Evolutionary conservation across 768 basidiomycete species (phyloP).

Genomic region (Hypholoma fasciculare): DNA sequence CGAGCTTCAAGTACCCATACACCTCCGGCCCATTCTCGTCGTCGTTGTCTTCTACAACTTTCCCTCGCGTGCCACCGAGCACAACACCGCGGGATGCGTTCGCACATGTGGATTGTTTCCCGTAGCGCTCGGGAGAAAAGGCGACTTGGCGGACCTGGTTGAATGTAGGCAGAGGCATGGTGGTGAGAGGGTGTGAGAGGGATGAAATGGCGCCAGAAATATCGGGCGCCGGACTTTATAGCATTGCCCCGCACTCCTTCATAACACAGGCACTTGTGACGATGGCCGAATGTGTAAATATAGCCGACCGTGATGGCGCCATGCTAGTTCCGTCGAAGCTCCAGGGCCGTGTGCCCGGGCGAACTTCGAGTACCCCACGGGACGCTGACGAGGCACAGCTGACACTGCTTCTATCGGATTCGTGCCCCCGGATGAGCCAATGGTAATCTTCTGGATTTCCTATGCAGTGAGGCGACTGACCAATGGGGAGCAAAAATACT

Average conservation of each 20-base stretch:
- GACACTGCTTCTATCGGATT: background rate
- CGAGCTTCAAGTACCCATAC: background rate
- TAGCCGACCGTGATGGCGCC: background rate
- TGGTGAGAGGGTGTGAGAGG: background rate
- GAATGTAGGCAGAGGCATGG: conserved; percentile 1
- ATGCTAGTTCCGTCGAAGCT: background rate
- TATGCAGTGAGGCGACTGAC: no score
- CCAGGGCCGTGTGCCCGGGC: background rate
- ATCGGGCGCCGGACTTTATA: background rate
- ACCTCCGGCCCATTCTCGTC: background rate
- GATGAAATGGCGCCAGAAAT: background rate
- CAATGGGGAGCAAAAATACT: no score
- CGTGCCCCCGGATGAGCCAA: background rate
- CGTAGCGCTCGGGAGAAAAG: conserved; percentile 1
- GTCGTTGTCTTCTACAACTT: background rate
- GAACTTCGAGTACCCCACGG: background rate
- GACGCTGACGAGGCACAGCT: background rate
- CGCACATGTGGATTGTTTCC: background rate
- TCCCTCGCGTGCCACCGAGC: no score
- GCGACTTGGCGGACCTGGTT: background rate
- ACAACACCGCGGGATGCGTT: no score
- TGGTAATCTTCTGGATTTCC: no score
- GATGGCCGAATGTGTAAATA: background rate
- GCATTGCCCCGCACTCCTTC: background rate
- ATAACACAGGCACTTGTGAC: background rate